Conservation (phyloP, 1,139 yeast species). For the Lodderomyces theae region DNA sequence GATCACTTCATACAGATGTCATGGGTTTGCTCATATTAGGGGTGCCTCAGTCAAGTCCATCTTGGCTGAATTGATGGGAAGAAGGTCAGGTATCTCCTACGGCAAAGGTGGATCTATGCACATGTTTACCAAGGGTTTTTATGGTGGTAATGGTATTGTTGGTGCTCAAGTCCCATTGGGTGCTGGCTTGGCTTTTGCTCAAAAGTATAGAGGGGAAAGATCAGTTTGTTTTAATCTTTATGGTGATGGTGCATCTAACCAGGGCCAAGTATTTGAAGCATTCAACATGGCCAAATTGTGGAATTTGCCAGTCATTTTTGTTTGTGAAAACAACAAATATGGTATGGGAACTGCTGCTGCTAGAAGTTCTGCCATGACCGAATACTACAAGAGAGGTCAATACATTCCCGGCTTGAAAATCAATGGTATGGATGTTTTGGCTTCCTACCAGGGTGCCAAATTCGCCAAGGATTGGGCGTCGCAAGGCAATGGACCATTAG, state of each 20-base stretch:
- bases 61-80: conserved; percentile 95
- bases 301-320: conserved; percentile 91
- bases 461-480: conserved; percentile 96
- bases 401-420: conserved; percentile 98
- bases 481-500: conserved; percentile 93
- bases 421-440: conserved; percentile 97
- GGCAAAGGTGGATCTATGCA: conserved; percentile 99
- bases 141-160: conserved; percentile 99
- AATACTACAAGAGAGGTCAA: conserved; percentile 98
- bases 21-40: conserved; percentile 95
- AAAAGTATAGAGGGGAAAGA: conserved; percentile 82
- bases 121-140: conserved; percentile 92
- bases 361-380: conserved; percentile 94
- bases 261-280: conserved; percentile 97
- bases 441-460: conserved; percentile 93
- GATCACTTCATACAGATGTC: conserved; percentile 97
- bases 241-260: conserved; percentile 99
- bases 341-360: conserved; percentile 99
- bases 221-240: conserved; percentile 85
- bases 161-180: conserved; percentile 99
- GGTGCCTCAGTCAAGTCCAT: conserved; percentile 90
- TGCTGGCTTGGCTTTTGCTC: conserved; percentile 96
- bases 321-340: conserved; percentile 98
- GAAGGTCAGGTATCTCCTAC: conserved; percentile 88
- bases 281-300: conserved; percentile 99